Base-by-base conservation (phyloP, 2,329 filamentous ascomycete species). In the Chrysoporthe cubensis region DNA sequence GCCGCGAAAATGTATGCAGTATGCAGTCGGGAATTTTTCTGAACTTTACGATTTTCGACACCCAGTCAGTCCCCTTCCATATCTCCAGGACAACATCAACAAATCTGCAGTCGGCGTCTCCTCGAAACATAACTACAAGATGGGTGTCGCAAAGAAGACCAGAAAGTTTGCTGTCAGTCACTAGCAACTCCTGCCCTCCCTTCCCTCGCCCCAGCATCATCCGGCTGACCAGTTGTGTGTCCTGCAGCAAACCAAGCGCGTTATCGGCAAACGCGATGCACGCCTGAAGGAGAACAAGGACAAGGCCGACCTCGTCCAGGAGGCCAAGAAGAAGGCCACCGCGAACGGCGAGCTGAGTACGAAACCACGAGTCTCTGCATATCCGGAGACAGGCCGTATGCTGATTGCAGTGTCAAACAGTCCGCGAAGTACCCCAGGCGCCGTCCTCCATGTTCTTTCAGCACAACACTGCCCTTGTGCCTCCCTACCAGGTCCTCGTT, bases 141-240 rank as follows among this genome's bases (percentile, higher is more conserved):
- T 97, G 95, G 94, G 94, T 81, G 88, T 94, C 73, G 88, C 90
- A 71, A 97, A 97, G 84, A 93, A 90, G 79, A 97, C 93, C 64
- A 90, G 94, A 83, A 97, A 97, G 83, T 98, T 97, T 79, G 95
- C 89, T 8, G 67, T 69, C 14, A 48, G 67, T 66, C 7, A 18
- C n/a, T 44, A 4, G 37, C 37, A 6, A 59, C 11, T 61, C 62
- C 13, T 26, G 43, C 21, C 44, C 44, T 63, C 62, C 63, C 64
- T 66, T 5, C 43, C 8, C 34, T 37, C 60, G 16, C 42, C 26
- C 26, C 32, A 18, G 37, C 21, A 44, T n/a, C 42, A 26, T 37
- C 46, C 21, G 34, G 11, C 62, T 58, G 42, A 48, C 44, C 59
- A 60, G 21, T 57, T 26, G 9, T 40, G 16, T 54, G 18, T 44